Conservation (phyloP, 345 rosid genomes). For the Aquilaria yunnanensis region DNA sequence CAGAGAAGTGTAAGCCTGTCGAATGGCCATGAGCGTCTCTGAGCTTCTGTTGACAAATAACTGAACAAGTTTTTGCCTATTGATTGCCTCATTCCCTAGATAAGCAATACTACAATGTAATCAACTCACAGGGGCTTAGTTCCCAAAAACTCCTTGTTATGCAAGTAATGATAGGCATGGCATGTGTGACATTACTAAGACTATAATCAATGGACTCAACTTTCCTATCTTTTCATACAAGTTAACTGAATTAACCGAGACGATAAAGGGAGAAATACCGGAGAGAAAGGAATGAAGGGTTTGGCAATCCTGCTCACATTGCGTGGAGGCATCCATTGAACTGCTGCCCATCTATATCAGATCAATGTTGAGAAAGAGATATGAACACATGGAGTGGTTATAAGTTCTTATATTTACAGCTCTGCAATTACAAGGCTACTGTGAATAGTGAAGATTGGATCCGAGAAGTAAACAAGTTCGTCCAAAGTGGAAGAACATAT, state of each 20-base stretch:
- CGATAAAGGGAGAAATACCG: conserved; percentile 7
- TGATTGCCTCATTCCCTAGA: conserved; percentile 15
- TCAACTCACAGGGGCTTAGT: no score
- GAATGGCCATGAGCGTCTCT: conserved; percentile 10
- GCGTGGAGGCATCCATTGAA: conserved; percentile 8
- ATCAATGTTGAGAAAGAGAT: neutral
- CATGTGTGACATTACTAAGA: no score
- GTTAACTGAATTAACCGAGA: neutral
- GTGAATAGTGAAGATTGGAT: conserved; percentile 1
- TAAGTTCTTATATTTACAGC: neutral
- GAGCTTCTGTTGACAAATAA: conserved; percentile 12
- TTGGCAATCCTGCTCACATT: conserved; percentile 13
- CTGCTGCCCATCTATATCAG: conserved; percentile 13
- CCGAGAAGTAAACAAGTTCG: conserved; percentile 13
- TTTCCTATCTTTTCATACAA: neutral
- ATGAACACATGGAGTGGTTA: no score
- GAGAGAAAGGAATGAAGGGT: conserved; percentile 15
- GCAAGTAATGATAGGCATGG: neutral
- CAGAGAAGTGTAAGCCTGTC: conserved; percentile 14
- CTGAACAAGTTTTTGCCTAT: conserved; percentile 14
- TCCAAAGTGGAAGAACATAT: conserved; percentile 24
- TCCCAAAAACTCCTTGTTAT: neutral
- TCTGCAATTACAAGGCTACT: neutral
- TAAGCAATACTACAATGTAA: no score
- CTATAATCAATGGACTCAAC: neutral